Percentiles rank a stretch among this genome's conserved stretches.
These are phyloP conservation scores for Giardia duodenalis DNA, from an alignment of 208 protist genomes.

Conservation along the genomic window DNA sequence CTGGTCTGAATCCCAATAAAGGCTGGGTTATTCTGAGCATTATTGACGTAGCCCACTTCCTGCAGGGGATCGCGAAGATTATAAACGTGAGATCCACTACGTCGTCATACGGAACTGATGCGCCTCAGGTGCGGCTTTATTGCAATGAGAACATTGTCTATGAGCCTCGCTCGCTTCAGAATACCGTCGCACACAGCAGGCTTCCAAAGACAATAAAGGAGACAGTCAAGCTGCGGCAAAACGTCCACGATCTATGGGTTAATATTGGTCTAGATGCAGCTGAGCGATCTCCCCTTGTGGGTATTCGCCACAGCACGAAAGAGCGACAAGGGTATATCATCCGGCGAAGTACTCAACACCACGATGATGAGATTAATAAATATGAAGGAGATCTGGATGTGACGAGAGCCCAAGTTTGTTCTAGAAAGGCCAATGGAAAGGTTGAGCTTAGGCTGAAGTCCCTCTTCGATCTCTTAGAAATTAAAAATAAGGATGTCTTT, in stretches of 20 bases:
- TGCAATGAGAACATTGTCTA: neutral
- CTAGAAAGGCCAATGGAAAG: too few species aligned
- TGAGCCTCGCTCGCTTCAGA: neutral
- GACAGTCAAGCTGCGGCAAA: neutral
- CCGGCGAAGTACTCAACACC: neutral
- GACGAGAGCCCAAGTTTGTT: too few species aligned
- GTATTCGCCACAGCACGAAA: neutral
- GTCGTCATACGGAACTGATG: neutral
- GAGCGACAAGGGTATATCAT: neutral
- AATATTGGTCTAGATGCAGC: neutral
- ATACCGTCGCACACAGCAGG: neutral
- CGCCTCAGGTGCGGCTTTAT: neutral
- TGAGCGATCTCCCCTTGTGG: neutral
- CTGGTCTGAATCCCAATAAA: neutral
- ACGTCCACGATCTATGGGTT: neutral
- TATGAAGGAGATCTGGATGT: too few species aligned
- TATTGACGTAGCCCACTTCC: neutral
- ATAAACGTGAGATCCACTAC: neutral
- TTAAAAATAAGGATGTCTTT: too few species aligned
- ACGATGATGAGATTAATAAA: too few species aligned
- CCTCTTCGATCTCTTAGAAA: too few species aligned
- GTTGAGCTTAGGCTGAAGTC: too few species aligned
- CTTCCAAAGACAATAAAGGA: neutral
- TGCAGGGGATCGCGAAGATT: neutral
- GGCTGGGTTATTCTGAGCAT: neutral